Conservation (phyloP, 2,329 filamentous ascomycete species). For the Penicillium thymicola region DNA sequence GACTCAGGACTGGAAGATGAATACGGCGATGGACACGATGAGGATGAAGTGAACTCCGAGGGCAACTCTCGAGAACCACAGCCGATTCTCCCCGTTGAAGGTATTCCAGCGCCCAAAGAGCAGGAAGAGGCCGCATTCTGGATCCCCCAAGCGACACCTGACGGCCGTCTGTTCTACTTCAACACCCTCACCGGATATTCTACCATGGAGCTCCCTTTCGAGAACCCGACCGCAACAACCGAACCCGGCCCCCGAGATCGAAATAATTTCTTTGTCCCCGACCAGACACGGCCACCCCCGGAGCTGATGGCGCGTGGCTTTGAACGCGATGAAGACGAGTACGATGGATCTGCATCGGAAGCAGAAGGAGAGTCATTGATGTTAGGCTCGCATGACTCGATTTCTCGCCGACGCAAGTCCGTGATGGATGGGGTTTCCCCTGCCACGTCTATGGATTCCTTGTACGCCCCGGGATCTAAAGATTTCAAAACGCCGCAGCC, state of each 20-base stretch:
- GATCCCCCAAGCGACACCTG: slow-evolving; percentile 94
- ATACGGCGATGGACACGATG: slow-evolving; percentile 58
- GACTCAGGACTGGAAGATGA: slow-evolving; percentile 57
- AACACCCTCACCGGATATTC: slow-evolving; percentile 96
- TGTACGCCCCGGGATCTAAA: slow-evolving; percentile 65
- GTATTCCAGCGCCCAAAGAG: slow-evolving; percentile 55
- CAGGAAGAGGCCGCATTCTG: slow-evolving; percentile 93
- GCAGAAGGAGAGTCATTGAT: slow-evolving; percentile 73
- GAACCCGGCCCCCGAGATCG: slow-evolving; percentile 86
- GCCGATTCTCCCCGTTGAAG: slow-evolving; percentile 65
- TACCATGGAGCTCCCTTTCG: slow-evolving; percentile 89
- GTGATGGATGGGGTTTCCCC: slow-evolving; percentile 72
- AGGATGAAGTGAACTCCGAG: slow-evolving; percentile 67
- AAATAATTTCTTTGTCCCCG: slow-evolving; percentile 82
- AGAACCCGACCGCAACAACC: slow-evolving; percentile 75
- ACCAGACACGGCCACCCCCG: slow-evolving; percentile 82
- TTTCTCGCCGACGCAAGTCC: slow-evolving; percentile 65
- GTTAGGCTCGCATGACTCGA: slow-evolving; percentile 64
- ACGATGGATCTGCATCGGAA: slow-evolving; percentile 87
- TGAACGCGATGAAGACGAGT: slow-evolving; percentile 82
- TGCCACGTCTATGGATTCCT: slow-evolving; percentile 86
- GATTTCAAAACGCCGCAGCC: slow-evolving; percentile 45
- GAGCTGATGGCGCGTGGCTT: slow-evolving; percentile 86
- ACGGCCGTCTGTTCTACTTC: slow-evolving; percentile 94
- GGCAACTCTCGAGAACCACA: slow-evolving; percentile 62